Conservation (phyloP, 2,329 filamentous ascomycete species). For the Pezicula neosporulosa region DNA sequence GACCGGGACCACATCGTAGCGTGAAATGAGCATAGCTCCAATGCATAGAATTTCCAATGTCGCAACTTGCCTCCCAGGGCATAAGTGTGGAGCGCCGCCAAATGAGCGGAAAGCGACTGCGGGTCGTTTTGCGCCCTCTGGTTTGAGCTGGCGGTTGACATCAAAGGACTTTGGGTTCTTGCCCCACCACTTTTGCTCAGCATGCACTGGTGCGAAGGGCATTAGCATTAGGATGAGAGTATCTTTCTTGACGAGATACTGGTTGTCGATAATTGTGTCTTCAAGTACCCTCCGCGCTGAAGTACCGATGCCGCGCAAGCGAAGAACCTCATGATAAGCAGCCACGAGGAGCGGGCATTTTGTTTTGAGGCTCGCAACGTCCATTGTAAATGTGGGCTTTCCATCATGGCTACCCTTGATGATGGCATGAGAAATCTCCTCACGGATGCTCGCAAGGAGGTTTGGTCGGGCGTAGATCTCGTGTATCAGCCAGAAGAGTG, state of each 20-base stretch:
- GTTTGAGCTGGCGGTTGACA: neutral
- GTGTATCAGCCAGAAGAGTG: neutral
- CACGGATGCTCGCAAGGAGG: neutral
- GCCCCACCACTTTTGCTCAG: neutral
- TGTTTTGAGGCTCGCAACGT: neutral
- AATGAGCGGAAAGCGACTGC: neutral
- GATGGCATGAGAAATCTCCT: neutral
- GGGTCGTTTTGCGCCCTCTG: neutral
- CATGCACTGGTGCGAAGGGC: neutral
- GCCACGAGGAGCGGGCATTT: neutral
- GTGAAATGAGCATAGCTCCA: neutral
- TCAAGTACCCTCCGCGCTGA: neutral
- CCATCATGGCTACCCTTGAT: neutral
- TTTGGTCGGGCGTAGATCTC: neutral
- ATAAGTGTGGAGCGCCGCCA: neutral
- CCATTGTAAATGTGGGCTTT: neutral
- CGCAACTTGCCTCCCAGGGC: neutral
- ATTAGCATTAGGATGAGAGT: neutral
- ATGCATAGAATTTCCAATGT: neutral
- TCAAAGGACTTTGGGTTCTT: neutral
- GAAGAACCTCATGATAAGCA: neutral
- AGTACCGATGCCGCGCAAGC: neutral
- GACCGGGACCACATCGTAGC: neutral
- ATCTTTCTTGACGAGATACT: slow-evolving; percentile 1
- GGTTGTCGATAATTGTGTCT: neutral